phyloP scores from a whole-genome alignment of 2,329 filamentous ascomycete species.

The Zarea fungicola region DNA sequence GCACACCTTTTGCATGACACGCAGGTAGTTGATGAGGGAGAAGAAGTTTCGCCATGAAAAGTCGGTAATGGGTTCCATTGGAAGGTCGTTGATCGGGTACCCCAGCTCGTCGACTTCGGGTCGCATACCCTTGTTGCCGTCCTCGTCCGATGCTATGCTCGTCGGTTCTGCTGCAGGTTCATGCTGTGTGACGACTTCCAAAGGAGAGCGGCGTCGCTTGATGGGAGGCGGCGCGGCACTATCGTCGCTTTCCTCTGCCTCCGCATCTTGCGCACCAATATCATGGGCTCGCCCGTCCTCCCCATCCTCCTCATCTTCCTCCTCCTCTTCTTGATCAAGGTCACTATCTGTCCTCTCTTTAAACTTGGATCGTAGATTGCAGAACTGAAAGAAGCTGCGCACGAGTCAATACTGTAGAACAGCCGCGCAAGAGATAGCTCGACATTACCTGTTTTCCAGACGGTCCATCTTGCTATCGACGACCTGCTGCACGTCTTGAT shows the following conservation, averaged over 20 bases:
- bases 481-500: slow-evolving; percentile 87
- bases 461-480: slow-evolving; percentile 82
- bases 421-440: background rate
- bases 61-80: slow-evolving; percentile 72
- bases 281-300: slow-evolving; percentile 17
- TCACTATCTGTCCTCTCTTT: slow-evolving; percentile 30
- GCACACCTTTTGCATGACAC: slow-evolving; percentile 95
- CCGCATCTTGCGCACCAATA: slow-evolving; percentile 29
- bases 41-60: slow-evolving; percentile 96
- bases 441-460: slow-evolving; percentile 68
- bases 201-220: slow-evolving; percentile 47
- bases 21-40: slow-evolving; percentile 88
- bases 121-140: slow-evolving; percentile 28
- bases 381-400: slow-evolving; percentile 82
- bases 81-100: slow-evolving; percentile 66
- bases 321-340: slow-evolving; percentile 20
- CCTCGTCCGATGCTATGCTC: slow-evolving; percentile 23
- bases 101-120: slow-evolving; percentile 82
- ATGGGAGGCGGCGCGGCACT: slow-evolving; percentile 85
- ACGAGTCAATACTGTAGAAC: slow-evolving; percentile 17
- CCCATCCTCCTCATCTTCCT: slow-evolving; percentile 15
- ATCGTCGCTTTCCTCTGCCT: slow-evolving; percentile 55
- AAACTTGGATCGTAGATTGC: slow-evolving; percentile 60
- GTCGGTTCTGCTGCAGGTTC: slow-evolving; percentile 21
- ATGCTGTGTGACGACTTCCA: slow-evolving; percentile 20